Evolutionary conservation across 768 basidiomycete species (phyloP).

Genomic region (Rhizopogon rudus): DNA sequence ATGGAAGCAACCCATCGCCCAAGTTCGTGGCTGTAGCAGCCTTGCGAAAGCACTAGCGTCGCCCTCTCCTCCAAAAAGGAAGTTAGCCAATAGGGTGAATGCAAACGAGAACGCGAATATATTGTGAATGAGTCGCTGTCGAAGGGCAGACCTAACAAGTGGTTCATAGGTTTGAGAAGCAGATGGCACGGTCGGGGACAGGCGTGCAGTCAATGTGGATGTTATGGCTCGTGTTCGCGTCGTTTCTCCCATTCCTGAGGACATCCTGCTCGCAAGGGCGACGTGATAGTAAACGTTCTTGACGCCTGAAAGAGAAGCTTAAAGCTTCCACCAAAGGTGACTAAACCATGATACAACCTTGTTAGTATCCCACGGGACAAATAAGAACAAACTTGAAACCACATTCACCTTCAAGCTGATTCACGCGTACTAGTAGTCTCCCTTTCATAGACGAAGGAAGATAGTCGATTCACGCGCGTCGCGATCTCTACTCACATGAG

Average conservation of each 20-base stretch:
- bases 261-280: background rate
- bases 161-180: constrained; percentile 60
- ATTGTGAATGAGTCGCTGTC: constrained; percentile 50
- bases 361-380: too few relatives aligned
- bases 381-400: too few relatives aligned
- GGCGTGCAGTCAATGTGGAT: constrained; percentile 31
- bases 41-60: constrained; percentile 23
- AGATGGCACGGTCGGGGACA: constrained; percentile 52
- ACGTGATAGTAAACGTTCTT: background rate
- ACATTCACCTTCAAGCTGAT: too few relatives aligned
- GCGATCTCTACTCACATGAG: too few relatives aligned
- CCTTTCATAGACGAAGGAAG: too few relatives aligned
- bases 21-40: constrained; percentile 39
- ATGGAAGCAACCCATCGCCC: constrained; percentile 33
- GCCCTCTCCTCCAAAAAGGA: constrained; percentile 24
- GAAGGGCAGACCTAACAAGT: constrained; percentile 55
- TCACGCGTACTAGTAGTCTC: too few relatives aligned
- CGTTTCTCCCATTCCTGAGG: background rate
- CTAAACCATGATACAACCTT: too few relatives aligned
- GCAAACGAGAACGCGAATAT: constrained; percentile 49
- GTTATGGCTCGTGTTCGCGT: constrained; percentile 36
- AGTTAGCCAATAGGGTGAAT: constrained; percentile 39
- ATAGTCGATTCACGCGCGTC: too few relatives aligned
- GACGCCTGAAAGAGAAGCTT: background rate
- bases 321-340: too few relatives aligned